Evolutionary conservation across 208 protist genomes (phyloP).

Genomic region (Phytomonas sp.): DNA sequence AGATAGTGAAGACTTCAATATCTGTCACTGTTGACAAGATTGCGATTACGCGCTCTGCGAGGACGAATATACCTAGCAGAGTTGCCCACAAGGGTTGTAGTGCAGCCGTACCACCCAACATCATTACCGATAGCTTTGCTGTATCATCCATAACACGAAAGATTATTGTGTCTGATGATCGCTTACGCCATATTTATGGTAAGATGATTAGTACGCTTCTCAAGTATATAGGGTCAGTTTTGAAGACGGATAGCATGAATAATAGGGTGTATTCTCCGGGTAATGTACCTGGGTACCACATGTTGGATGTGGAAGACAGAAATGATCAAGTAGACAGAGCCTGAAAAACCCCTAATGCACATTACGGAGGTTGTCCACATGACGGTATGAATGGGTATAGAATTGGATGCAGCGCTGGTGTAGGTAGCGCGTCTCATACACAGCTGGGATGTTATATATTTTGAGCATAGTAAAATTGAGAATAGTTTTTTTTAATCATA

Average conservation of each 20-base stretch:
- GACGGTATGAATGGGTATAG: slow-evolving; percentile 55
- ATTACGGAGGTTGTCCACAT: slow-evolving; percentile 65
- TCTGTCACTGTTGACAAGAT: slow-evolving; percentile 53
- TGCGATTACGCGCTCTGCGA: neutral
- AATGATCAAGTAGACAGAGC: slow-evolving; percentile 39
- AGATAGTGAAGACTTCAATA: slow-evolving; percentile 67
- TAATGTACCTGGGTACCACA: slow-evolving; percentile 67
- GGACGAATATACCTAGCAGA: neutral
- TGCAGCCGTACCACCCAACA: slow-evolving; percentile 16
- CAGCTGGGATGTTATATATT: slow-evolving; percentile 80
- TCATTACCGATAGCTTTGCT: slow-evolving; percentile 80
- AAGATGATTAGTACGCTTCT: slow-evolving; percentile 64
- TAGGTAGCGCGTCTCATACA: slow-evolving; percentile 76
- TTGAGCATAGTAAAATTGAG: slow-evolving; percentile 52
- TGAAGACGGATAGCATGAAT: slow-evolving; percentile 51
- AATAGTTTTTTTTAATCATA: slow-evolving; percentile 65
- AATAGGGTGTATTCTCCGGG: slow-evolving; percentile 63
- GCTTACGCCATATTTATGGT: slow-evolving; percentile 41
- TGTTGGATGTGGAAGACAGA: slow-evolving; percentile 43
- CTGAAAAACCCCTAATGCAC: slow-evolving; percentile 70
- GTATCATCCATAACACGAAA: slow-evolving; percentile 79
- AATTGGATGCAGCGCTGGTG: slow-evolving; percentile 63
- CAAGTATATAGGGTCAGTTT: slow-evolving; percentile 46
- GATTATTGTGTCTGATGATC: slow-evolving; percentile 61
- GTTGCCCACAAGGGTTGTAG: neutral